Evolutionary conservation across 2,329 filamentous ascomycete species (phyloP).

Genomic region (Endocalyx cinctus): DNA sequence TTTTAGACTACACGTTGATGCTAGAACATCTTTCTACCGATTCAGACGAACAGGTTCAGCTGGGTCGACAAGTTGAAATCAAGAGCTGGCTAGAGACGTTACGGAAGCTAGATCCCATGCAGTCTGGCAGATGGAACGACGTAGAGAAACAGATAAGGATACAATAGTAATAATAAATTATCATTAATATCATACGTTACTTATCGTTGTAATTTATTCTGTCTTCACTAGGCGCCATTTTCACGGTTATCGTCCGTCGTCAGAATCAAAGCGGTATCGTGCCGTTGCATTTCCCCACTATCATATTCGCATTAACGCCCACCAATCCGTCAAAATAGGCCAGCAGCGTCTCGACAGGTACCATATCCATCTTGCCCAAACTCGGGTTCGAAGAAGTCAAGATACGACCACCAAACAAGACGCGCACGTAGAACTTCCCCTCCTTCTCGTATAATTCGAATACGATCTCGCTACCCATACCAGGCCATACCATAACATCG

Average conservation of each 20-base stretch:
- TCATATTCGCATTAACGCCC: slow-evolving; percentile 44
- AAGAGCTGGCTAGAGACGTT: slow-evolving; percentile 59
- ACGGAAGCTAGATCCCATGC: slow-evolving; percentile 66
- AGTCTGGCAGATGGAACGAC: slow-evolving; percentile 72
- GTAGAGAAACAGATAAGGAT: slow-evolving; percentile 43
- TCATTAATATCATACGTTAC: no score
- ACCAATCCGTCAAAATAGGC: slow-evolving; percentile 69
- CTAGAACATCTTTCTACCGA: slow-evolving; percentile 46
- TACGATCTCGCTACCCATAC: slow-evolving; percentile 74
- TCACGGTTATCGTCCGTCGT: no score
- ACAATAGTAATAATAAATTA: slow-evolving; percentile 12
- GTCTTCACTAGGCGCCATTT: no score
- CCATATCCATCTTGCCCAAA: slow-evolving; percentile 66
- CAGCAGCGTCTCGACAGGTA: slow-evolving; percentile 60
- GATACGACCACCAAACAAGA: slow-evolving; percentile 66
- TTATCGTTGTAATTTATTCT: no score
- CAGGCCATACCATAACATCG: slow-evolving; percentile 77
- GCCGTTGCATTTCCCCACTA: slow-evolving; percentile 32
- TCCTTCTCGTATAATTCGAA: slow-evolving; percentile 62
- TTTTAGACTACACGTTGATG: slow-evolving; percentile 68
- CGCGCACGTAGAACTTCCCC: slow-evolving; percentile 51
- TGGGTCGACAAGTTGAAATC: no score
- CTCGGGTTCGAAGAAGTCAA: slow-evolving; percentile 63
- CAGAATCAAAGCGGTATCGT: no score
- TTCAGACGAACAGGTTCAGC: slow-evolving; percentile 37